phyloP scores from a whole-genome alignment of 2,329 filamentous ascomycete species.

The Claviceps sp. region DNA sequence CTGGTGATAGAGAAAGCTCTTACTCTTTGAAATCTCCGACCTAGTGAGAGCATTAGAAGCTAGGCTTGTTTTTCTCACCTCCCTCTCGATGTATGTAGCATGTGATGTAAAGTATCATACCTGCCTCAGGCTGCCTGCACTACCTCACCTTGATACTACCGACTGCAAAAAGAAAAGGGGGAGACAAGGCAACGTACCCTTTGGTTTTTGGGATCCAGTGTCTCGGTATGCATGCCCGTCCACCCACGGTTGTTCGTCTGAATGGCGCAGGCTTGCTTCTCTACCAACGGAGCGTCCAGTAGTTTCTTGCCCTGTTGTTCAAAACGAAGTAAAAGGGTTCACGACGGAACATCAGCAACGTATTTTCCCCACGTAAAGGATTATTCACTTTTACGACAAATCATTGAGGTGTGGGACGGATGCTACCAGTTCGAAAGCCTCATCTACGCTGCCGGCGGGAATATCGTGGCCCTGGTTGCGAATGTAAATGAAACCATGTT shows the following conservation, averaged over 20 bases:
- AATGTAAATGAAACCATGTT: constrained; percentile 84
- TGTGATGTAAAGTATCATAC: too few relatives aligned
- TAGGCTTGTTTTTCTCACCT: background rate
- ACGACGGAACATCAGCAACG: too few relatives aligned
- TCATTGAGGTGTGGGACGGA: background rate
- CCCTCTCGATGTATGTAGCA: too few relatives aligned
- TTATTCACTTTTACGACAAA: too few relatives aligned
- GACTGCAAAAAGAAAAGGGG: too few relatives aligned
- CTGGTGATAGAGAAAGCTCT: background rate
- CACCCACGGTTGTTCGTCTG: constrained; percentile 75
- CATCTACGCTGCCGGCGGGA: constrained; percentile 48
- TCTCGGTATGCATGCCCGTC: constrained; percentile 79
- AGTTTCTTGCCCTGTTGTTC: constrained; percentile 46
- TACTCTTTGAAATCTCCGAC: constrained; percentile 83
- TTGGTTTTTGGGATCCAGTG: constrained; percentile 71
- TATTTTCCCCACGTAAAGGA: too few relatives aligned
- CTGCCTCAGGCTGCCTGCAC: too few relatives aligned
- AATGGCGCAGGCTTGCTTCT: constrained; percentile 66
- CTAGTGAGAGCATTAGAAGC: constrained; percentile 23
- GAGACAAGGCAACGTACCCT: constrained; percentile 35
- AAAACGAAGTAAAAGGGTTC: too few relatives aligned
- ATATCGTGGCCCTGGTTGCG: constrained; percentile 62
- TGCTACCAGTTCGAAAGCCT: constrained; percentile 61
- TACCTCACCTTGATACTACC: too few relatives aligned
- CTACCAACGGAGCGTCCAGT: constrained; percentile 53